Evolutionary conservation across 2,329 filamentous ascomycete genomes (phyloP).

Genomic region (Magnaporthiopsis incrustans): DNA sequence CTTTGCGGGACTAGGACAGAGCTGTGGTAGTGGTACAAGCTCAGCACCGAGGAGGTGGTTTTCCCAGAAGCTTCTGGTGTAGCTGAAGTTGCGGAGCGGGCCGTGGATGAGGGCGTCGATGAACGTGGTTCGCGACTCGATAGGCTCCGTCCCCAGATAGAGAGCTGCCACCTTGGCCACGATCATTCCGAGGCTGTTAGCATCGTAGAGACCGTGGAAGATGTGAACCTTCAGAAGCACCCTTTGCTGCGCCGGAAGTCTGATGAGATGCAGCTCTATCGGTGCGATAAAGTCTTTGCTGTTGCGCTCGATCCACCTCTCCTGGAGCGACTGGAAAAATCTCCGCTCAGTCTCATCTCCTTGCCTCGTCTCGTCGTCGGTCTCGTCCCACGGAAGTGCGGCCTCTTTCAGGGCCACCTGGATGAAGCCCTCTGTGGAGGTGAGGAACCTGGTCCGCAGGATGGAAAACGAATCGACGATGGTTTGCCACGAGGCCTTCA

Average conservation of each 20-base stretch:
- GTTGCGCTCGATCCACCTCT: conserved; percentile 49
- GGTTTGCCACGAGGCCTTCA: conserved; percentile 51
- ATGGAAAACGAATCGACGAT: conserved; percentile 50
- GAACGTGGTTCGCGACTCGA: conserved; percentile 41
- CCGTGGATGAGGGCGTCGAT: conserved; percentile 61
- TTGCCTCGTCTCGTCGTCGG: conserved; percentile 16
- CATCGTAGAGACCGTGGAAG: conserved; percentile 86
- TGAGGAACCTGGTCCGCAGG: conserved; percentile 63
- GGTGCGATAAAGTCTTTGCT: conserved; percentile 38
- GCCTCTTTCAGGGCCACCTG: conserved; percentile 55
- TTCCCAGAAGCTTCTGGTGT: conserved; percentile 57
- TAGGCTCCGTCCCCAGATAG: conserved; percentile 31
- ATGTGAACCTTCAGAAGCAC: conserved; percentile 54
- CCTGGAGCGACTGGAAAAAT: conserved; percentile 3
- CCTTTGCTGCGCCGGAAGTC: conserved; percentile 10
- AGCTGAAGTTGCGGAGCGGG: conserved; percentile 45
- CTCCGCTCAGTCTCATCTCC: conserved; percentile 20
- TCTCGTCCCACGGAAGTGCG: conserved; percentile 35
- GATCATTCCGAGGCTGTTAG: conserved; percentile 64
- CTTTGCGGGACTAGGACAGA: conserved; percentile 11
- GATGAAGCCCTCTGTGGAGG: conserved; percentile 66
- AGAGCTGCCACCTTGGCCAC: conserved; percentile 47
- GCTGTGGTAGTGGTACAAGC: not conserved
- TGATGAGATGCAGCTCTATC: conserved; percentile 39
- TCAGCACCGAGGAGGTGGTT: conserved; percentile 36